Evolutionary conservation across 225 moss, liverwort and hornwort genomes (phyloP), one percentile per base, ranked within the genome.

Genomic region (Straminergon stramineum): DNA sequence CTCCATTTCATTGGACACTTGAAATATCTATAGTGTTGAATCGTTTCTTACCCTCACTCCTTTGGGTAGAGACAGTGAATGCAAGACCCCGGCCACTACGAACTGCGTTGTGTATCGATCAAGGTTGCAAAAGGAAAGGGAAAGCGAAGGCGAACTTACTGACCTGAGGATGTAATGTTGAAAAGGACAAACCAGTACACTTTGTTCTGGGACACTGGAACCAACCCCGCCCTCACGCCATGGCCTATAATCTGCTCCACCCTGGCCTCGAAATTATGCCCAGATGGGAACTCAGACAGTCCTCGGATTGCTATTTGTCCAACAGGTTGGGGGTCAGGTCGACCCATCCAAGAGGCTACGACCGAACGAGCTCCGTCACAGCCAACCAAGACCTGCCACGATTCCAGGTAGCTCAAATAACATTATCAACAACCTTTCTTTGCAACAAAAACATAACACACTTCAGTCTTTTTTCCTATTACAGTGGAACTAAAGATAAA

Each of bases 331-430:
- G 95, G 93, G 63, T 93, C 92, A 71, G 89, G 55, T 15, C 88
- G 86, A 65, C 95, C 95, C 89, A 93, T 92, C 90, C 89, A 95
- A 31, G 92, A 90, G 52, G 91, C 90, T 30, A 95, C 92, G 27
- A 92, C 90, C 27, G 95, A 93, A 60, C 91, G 90, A 91, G 86
- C 93, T 18, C 95, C 95, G 23, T 95, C 95, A 82, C 95, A 95
- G 78, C 95, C 95, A 83, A 95, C 88, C 91, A 95, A 88, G 35
- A 95, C 95, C 95, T 95, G 89, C 64, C 89, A 86, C 18, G 41
- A 66, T 43, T 66, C 63, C 90, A 79, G 87, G 23, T 22, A 81
- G 14, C 26, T 14, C 51, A 83, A 70, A 53, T 52, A n/a, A 77
- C 52, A 77, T 65, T 53, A 86, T 63, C 22, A 41, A 41, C 66